Conservation (phyloP, 768 basidiomycete genomes). For the Pisolithus albus region DNA sequence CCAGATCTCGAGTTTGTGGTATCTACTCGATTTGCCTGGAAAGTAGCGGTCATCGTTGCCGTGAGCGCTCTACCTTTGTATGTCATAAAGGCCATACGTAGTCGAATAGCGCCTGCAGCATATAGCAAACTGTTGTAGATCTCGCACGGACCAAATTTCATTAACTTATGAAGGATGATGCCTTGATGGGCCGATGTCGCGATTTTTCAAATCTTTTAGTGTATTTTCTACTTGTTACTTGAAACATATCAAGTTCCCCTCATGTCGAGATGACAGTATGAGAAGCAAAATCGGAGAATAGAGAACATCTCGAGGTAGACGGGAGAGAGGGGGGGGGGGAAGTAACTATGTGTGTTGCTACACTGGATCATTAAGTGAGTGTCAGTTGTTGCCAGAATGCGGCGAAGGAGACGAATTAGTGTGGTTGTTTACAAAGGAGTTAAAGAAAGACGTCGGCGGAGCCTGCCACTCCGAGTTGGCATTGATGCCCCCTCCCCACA, state of each 20-base stretch:
- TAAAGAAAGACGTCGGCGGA: constrained; percentile 42
- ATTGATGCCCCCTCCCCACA: constrained; percentile 40
- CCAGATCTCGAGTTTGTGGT: constrained; percentile 90
- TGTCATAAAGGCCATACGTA: constrained; percentile 81
- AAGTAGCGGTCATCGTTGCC: constrained; percentile 90
- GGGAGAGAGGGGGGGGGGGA: too few species aligned
- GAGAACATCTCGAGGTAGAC: constrained; percentile 6
- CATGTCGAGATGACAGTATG: constrained; percentile 5
- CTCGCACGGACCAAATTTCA: not conserved
- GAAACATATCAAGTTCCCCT: constrained; percentile 10
- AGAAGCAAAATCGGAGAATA: constrained; percentile 23
- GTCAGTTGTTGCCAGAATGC: constrained; percentile 28
- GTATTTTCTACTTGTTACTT: constrained; percentile 27
- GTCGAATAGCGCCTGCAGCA: constrained; percentile 83
- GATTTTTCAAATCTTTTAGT: constrained; percentile 31
- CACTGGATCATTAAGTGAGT: constrained; percentile 13
- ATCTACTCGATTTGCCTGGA: constrained; percentile 84
- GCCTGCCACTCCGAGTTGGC: constrained; percentile 47
- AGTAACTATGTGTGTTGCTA: constrained; percentile 15
- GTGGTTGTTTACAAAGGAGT: constrained; percentile 38
- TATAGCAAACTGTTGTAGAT: constrained; percentile 81
- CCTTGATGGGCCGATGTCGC: too few species aligned
- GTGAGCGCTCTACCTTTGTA: constrained; percentile 90
- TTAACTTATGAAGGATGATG: too few species aligned
- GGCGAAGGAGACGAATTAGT: constrained; percentile 46